Percentiles rank a stretch among this genome's conserved stretches.
Conservation (phyloP, 176 grass and related monocot genomes). For the Olyra latifolia region DNA sequence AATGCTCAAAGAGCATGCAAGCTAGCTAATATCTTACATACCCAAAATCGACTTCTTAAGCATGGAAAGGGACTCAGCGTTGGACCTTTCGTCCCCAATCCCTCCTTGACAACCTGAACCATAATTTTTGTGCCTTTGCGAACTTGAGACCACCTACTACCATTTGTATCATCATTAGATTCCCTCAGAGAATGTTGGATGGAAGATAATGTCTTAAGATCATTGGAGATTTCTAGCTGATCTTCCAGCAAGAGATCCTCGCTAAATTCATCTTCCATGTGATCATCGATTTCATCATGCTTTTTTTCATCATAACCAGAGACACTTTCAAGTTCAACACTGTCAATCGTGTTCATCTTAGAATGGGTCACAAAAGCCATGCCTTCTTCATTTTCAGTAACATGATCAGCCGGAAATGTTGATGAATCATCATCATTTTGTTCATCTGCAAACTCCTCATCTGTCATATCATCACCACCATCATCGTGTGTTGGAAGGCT, state of each 20-base stretch:
- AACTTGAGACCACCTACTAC: constrained; percentile 77
- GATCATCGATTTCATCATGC: constrained; percentile 47
- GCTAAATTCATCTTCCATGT: constrained; percentile 57
- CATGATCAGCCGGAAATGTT: constrained; percentile 35
- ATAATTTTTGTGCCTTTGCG: constrained; percentile 83
- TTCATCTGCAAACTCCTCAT: constrained; percentile 53
- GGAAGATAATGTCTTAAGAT: constrained; percentile 54
- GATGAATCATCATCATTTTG: constrained; percentile 47
- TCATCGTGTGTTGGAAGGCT: constrained; percentile 44
- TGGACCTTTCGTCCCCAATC: constrained; percentile 82
- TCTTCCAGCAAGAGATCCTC: constrained; percentile 56
- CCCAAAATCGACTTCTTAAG: constrained; percentile 93
- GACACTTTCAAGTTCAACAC: constrained; percentile 37
- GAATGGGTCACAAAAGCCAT: constrained; percentile 35
- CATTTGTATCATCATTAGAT: constrained; percentile 47
- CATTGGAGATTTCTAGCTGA: constrained; percentile 44
- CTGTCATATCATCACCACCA: constrained; percentile 46
- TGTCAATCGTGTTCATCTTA: constrained; percentile 36
- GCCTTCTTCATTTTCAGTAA: constrained; percentile 40
- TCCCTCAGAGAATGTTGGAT: constrained; percentile 56
- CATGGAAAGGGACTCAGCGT: constrained; percentile 85
- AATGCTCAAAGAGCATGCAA: constrained; percentile 14
- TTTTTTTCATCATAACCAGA: constrained; percentile 54
- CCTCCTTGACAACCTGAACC: constrained; percentile 98
- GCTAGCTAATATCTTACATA: constrained; percentile 43